These are phyloP conservation scores for Triticum turgidum DNA, from an alignment of 176 grass and related monocot species.

Conservation along the genomic window DNA sequence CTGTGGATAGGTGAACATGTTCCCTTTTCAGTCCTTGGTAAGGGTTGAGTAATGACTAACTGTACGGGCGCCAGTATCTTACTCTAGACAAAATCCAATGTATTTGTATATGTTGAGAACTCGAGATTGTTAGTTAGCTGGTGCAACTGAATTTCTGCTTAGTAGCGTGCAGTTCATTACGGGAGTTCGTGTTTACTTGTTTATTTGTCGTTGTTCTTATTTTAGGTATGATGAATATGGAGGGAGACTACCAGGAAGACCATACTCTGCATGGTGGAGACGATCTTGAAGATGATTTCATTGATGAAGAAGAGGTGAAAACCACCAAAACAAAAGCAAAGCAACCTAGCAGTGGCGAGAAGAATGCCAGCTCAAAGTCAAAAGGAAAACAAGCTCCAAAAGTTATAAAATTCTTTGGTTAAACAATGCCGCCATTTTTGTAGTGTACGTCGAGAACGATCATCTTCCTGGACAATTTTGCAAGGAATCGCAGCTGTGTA, in stretches of 20 bases:
- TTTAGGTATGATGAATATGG: conserved; percentile 41
- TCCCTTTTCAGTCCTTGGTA: not conserved
- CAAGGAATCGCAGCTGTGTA: not conserved
- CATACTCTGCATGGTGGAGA: conserved; percentile 58
- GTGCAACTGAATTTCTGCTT: not conserved
- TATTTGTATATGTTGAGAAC: not conserved
- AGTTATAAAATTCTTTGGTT: conserved; percentile 86
- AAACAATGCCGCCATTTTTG: conserved; percentile 19
- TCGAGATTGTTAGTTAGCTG: not conserved
- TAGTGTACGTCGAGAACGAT: not conserved
- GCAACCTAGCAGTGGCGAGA: conserved; percentile 33
- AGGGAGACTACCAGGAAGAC: conserved; percentile 24
- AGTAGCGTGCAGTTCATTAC: not conserved
- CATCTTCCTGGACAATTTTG: not conserved
- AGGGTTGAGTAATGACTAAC: not conserved
- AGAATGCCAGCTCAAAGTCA: conserved; percentile 33
- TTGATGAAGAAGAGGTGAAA: conserved; percentile 56
- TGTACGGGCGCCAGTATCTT: not conserved
- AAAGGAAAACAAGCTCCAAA: conserved; percentile 67
- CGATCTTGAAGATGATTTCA: conserved; percentile 92
- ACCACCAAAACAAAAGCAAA: conserved; percentile 31
- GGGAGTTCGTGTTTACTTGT: conserved; percentile 4
- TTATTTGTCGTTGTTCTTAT: conserved; percentile 10
- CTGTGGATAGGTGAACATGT: not conserved
- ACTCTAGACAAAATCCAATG: not conserved